Conservation (phyloP, 2,329 filamentous ascomycete genomes). For the Aspergillus fumigatus region DNA sequence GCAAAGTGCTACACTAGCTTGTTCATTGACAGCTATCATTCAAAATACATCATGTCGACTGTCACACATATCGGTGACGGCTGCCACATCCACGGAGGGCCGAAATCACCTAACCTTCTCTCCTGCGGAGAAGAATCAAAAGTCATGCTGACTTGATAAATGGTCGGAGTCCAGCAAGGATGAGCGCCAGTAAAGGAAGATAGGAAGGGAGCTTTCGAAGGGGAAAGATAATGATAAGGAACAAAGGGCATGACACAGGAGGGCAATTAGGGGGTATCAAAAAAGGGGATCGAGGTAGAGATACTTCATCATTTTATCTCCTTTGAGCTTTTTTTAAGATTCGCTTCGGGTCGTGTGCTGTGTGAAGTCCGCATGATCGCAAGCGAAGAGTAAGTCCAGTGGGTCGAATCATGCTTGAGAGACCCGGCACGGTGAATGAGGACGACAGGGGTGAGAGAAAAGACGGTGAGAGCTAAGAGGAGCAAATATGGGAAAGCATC, state of each 20-base stretch:
- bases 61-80: slow-evolving; percentile 28
- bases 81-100: slow-evolving; percentile 27
- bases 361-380: slow-evolving; percentile 9
- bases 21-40: slow-evolving; percentile 15
- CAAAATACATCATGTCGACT: slow-evolving; percentile 17
- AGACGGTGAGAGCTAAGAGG: background rate
- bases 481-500: background rate
- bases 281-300: slow-evolving; percentile 8
- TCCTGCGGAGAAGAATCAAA: background rate
- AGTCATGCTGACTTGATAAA: slow-evolving; percentile 7
- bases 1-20: background rate
- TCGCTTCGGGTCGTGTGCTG: slow-evolving; percentile 21
- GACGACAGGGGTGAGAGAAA: background rate
- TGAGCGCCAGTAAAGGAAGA: slow-evolving; percentile 11
- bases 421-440: background rate
- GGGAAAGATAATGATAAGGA: background rate
- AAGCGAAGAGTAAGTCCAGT: slow-evolving; percentile 31
- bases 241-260: slow-evolving; percentile 1
- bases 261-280: slow-evolving; percentile 22
- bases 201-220: background rate
- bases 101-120: slow-evolving; percentile 1
- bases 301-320: slow-evolving; percentile 6
- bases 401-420: background rate
- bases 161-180: background rate
- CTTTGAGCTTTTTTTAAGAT: slow-evolving; percentile 7